phyloP scores from a whole-genome alignment of 768 basidiomycete species.

The Hemileccinum impolitum region DNA sequence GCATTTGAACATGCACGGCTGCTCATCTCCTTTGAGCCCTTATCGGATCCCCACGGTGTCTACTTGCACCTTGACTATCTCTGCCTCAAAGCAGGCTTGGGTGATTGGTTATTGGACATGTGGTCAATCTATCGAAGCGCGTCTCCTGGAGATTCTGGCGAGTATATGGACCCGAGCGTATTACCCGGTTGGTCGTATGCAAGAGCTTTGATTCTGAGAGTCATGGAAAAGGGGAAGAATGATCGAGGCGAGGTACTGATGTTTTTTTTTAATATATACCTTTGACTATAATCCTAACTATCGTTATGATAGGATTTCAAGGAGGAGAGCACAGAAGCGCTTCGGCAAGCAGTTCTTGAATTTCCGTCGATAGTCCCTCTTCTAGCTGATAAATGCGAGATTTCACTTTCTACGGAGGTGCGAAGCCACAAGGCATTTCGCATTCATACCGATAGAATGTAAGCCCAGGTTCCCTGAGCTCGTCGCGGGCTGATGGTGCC shows the following conservation, averaged over 20 bases:
- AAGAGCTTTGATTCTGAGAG: conserved; percentile 62
- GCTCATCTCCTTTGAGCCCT: conserved; percentile 80
- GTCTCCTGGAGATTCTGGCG: conserved; percentile 11
- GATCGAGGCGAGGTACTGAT: conserved; percentile 37
- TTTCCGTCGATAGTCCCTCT: conserved; percentile 84
- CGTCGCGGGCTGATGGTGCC: conserved; percentile 8
- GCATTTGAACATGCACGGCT: conserved; percentile 91
- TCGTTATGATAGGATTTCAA: conserved; percentile 40
- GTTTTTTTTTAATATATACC: neutral
- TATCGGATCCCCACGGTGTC: conserved; percentile 85
- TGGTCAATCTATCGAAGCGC: conserved; percentile 31
- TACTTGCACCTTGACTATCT: conserved; percentile 82
- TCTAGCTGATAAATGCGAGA: conserved; percentile 83
- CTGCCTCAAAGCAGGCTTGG: conserved; percentile 76
- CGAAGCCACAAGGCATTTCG: conserved; percentile 61
- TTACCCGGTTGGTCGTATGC: conserved; percentile 81
- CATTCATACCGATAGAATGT: conserved; percentile 68
- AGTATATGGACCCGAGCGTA: conserved; percentile 48
- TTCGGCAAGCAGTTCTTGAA: conserved; percentile 67
- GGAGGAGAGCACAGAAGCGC: conserved; percentile 57
- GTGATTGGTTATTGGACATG: conserved; percentile 75
- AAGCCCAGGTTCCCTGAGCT: conserved; percentile 16
- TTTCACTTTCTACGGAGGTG: conserved; percentile 54
- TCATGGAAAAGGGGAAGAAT: conserved; percentile 43
- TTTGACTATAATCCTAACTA: conserved; percentile 1